Base-by-base conservation (phyloP, 169 alveolate species). In the Cardiosporidium cionae region DNA sequence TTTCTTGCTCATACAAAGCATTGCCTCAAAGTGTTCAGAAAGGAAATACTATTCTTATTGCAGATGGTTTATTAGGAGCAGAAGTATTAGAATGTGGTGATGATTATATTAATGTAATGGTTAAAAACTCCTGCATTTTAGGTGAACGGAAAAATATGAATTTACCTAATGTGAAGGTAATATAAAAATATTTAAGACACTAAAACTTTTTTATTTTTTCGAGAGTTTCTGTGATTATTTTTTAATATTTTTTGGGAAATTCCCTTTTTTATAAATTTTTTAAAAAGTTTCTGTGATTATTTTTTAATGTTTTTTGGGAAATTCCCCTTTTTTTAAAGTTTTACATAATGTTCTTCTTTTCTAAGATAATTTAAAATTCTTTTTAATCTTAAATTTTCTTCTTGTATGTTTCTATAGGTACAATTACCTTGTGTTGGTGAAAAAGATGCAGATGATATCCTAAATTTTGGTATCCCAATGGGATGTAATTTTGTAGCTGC, bases 111-210 rank as follows among this genome's bases (percentile, higher is more conserved):
- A 34, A 89, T 82, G 72, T 95, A 86, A 65, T 85, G 88, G 99
- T 95, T 29, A 79, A 91, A 86, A 96, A 96, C 86, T 84, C 83
- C 71, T 96, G 95, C 34, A 87, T 86, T 32, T 85, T 97, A 31
- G 99, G 99, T 23, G 99, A 96, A 81, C 90, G 91, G 82, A 97
- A 96, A 88, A 95, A 96, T 84, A 94, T 96, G 98, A 96, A 96
- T 80, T 93, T 97, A 3, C 99, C 99, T 16, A 99, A 99, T 31
- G 96, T 93, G n/a, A 90, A 90, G 78, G 97, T 95, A 16, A 9
- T n/a, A 16, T n/a, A 63, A 9, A 63, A n/a, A n/a, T n/a, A n/a
- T n/a, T n/a, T n/a, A n/a, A n/a, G n/a, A n/a, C n/a, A n/a, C n/a
- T n/a, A n/a, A n/a, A n/a, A n/a, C n/a, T n/a, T n/a, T n/a, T n/a